Evolutionary conservation across 1,284 basidiomycete genomes (phyloP), one percentile per base, ranked within the genome.

Genomic region (Marasmius tenuissimus): DNA sequence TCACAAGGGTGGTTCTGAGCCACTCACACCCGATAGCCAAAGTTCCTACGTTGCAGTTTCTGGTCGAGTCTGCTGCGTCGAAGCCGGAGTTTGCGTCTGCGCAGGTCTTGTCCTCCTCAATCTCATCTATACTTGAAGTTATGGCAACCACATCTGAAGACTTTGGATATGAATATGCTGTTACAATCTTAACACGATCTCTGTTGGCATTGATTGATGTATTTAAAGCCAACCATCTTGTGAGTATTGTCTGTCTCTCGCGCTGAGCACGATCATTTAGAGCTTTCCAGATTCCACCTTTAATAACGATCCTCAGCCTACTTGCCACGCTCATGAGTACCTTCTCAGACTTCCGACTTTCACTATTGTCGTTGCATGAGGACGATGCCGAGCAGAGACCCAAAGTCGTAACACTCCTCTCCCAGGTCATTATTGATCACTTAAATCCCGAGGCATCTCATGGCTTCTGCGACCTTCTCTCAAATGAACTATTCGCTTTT

Each of bases 1-100:
- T 91, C 52, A 83, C 81, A 63, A 78, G 81, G 52, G 76, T 88
- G 33, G 70, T 91, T 12, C 70, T 90, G 57, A 84, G 81, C 1
- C 89, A 92, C 71, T 75, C 76, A 4, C 69, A 75, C 34, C 72
- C 75, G 5, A 70, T 70, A 27, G 75, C 71, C 38, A 70, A 71
- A 4, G 69, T 75, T 11, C 71, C 80, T 18, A 87, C 88, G 4
- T 74, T 92, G 7, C 88, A 90, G 64, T 67, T 78, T 12, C 77
- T 92, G 38, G 72, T 89, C 50, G 76, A 79, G 50, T 70, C 75
- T 11, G 66, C 75, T 10, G 66, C 75, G 7, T 64, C 78, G 12
- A 72, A 72, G 3, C 65, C 72, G 12, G 65, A 75, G 18, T 57
- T 65, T 0, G 69, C 69, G 39, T 70, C 71, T 45, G 67, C 67